Conservation (phyloP, 2,329 filamentous ascomycete genomes). For the Monosporascus ibericus region DNA sequence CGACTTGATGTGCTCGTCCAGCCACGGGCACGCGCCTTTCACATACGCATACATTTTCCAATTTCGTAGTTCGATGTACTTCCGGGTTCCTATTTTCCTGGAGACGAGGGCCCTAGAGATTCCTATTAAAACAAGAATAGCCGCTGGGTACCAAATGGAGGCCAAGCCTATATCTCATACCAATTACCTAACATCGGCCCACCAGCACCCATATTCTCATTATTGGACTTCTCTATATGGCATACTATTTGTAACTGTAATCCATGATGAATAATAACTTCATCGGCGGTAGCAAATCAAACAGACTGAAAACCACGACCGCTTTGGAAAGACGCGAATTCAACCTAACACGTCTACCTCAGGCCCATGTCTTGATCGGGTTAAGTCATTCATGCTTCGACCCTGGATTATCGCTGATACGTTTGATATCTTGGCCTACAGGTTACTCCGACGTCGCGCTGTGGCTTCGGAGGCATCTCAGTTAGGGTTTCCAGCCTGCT, state of each 20-base stretch:
- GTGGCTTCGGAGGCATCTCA: too few relatives aligned
- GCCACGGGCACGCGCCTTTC: conserved; percentile 21
- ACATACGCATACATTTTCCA: conserved; percentile 21
- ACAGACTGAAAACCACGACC: too few relatives aligned
- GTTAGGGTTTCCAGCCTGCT: too few relatives aligned
- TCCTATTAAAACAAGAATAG: background rate
- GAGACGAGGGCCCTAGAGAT: background rate
- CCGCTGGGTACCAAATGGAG: background rate
- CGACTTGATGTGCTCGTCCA: conserved; percentile 25
- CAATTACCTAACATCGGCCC: background rate
- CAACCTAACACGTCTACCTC: too few relatives aligned
- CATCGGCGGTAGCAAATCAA: too few relatives aligned
- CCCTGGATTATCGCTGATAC: too few relatives aligned
- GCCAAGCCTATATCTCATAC: background rate
- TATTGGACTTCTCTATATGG: background rate
- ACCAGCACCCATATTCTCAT: background rate
- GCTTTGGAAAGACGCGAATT: too few relatives aligned
- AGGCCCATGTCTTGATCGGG: too few relatives aligned
- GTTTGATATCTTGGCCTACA: too few relatives aligned
- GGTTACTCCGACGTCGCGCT: too few relatives aligned
- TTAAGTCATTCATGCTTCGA: too few relatives aligned
- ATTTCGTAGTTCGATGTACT: background rate
- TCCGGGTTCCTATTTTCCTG: background rate
- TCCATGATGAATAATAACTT: background rate
- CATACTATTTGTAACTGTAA: background rate